phyloP scores from a whole-genome alignment of 2,329 filamentous ascomycete species.

The Phaeosphaeria sp. region DNA sequence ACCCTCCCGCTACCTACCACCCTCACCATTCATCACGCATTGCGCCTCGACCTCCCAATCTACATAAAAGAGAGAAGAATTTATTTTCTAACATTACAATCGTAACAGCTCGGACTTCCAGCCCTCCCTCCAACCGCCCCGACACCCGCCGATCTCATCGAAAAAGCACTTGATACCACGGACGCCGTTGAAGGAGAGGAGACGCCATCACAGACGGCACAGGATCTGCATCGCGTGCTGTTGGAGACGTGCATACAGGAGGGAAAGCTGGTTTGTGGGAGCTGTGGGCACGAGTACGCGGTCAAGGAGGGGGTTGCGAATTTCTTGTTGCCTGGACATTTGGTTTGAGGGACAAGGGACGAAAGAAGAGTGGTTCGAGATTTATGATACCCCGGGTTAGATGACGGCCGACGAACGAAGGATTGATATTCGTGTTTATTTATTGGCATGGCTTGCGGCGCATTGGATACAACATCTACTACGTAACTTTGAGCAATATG shows the following conservation, averaged over 20 bases:
- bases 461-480: background rate
- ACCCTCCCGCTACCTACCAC: no score
- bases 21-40: background rate
- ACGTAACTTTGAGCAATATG: background rate
- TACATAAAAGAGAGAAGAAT: no score
- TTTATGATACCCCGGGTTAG: slow-evolving; percentile 28
- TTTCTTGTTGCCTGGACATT: slow-evolving; percentile 89
- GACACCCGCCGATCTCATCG: slow-evolving; percentile 42
- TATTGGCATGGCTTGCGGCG: background rate
- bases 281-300: slow-evolving; percentile 91
- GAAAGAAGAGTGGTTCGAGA: slow-evolving; percentile 10
- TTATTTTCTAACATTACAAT: no score
- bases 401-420: background rate
- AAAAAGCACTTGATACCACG: slow-evolving; percentile 8
- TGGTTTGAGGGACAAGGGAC: slow-evolving; percentile 63
- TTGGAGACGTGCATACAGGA: slow-evolving; percentile 89
- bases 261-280: slow-evolving; percentile 87
- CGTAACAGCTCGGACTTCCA: slow-evolving; percentile 77
- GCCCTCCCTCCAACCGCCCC: slow-evolving; percentile 62
- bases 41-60: no score
- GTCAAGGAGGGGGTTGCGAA: slow-evolving; percentile 97
- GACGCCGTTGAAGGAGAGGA: slow-evolving; percentile 61
- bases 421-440: background rate
- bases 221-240: slow-evolving; percentile 80
- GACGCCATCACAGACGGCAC: slow-evolving; percentile 71